Evolutionary conservation across 1,139 yeast species (phyloP).

Genomic region (Spathaspora sp.): DNA sequence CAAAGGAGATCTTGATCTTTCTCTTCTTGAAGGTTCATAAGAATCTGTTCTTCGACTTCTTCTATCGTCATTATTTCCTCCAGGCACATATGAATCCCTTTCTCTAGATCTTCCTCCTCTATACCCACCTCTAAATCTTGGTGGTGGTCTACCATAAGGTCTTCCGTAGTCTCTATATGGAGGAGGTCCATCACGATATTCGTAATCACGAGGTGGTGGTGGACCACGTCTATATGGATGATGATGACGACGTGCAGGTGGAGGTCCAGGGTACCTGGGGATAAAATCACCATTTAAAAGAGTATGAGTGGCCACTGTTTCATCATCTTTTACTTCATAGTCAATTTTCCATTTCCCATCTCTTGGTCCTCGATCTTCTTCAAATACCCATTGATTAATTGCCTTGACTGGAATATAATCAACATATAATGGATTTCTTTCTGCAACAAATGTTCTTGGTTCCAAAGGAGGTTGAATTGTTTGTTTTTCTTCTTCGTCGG

Average conservation of each 20-base stretch:
- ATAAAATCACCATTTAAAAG: conserved; percentile 36
- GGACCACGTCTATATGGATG: conserved; percentile 6
- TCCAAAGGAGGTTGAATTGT: conserved; percentile 16
- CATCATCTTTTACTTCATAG: conserved; percentile 29
- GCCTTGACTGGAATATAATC: conserved; percentile 49
- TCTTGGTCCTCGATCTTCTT: conserved; percentile 44
- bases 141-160: conserved; percentile 7
- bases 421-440: conserved; percentile 32
- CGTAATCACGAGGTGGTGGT: conserved; percentile 8
- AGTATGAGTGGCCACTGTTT: conserved; percentile 38
- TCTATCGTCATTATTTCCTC: conserved; percentile 7
- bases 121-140: conserved; percentile 6
- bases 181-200: conserved; percentile 7
- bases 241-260: conserved; percentile 9
- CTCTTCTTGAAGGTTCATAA: conserved; percentile 19
- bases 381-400: conserved; percentile 46
- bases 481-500: conserved; percentile 13
- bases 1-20: conserved; percentile 16
- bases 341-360: conserved; percentile 46
- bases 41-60: conserved; percentile 19
- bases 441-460: conserved; percentile 20
- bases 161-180: conserved; percentile 9
- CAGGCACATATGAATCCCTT: conserved; percentile 15
- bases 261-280: conserved; percentile 20
- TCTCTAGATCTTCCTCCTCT: conserved; percentile 9